Evolutionary conservation across 768 basidiomycete species (phyloP).

Genomic region (Leccinellum rugosiceps): DNA sequence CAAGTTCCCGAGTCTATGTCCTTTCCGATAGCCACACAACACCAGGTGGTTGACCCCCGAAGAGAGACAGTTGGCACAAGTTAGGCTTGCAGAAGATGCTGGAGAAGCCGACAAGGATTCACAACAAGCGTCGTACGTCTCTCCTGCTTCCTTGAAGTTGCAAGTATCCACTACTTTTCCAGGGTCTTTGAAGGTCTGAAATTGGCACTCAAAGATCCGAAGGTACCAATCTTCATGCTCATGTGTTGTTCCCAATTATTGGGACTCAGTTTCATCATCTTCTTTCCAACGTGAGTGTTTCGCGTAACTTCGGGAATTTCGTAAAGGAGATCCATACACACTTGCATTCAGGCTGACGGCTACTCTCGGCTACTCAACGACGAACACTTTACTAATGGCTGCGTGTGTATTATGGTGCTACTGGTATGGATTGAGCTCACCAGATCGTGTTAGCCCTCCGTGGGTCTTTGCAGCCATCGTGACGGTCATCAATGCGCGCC

Average conservation of each 20-base stretch:
- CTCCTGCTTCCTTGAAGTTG: neutral
- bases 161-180: neutral
- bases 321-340: neutral
- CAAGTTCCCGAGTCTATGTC: neutral
- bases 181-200: slow-evolving; percentile 52
- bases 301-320: neutral
- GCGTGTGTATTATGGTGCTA: slow-evolving; percentile 40
- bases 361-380: slow-evolving; percentile 61
- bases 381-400: slow-evolving; percentile 54
- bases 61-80: slow-evolving; percentile 59
- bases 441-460: slow-evolving; percentile 44
- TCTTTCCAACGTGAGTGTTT: slow-evolving; percentile 48
- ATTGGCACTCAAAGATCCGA: slow-evolving; percentile 54
- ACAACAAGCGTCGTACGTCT: slow-evolving; percentile 11
- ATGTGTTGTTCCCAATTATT: slow-evolving; percentile 50
- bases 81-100: slow-evolving; percentile 64
- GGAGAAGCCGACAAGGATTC: slow-evolving; percentile 62
- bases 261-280: slow-evolving; percentile 58
- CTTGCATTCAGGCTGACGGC: slow-evolving; percentile 42
- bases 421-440: neutral
- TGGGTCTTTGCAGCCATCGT: slow-evolving; percentile 56
- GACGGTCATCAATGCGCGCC: slow-evolving; percentile 51
- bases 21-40: slow-evolving; percentile 47
- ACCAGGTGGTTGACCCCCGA: slow-evolving; percentile 54
- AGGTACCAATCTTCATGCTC: slow-evolving; percentile 51